Evolutionary conservation across 768 basidiomycete species (phyloP), one percentile per base, ranked within the genome.

Genomic region (Boletus edulis): DNA sequence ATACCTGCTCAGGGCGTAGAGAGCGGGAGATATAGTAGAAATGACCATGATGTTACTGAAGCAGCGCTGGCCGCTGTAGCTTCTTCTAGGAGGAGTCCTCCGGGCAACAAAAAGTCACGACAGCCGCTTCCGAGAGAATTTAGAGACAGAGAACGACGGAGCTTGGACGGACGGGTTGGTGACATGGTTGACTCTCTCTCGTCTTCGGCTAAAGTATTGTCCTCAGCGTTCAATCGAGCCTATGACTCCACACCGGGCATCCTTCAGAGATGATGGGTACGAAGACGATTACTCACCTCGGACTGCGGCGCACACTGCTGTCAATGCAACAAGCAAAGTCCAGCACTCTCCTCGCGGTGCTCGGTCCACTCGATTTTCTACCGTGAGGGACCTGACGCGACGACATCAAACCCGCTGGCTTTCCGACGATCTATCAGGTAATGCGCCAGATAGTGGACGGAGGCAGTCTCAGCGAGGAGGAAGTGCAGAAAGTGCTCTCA

Each of bases 401-500:
- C 73, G 74, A 52, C 78, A 82, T 58, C 82, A 81, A 61, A 74
- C 78, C 15, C 71, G 81, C 41, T 83, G 81, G 81, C 62, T 77
- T 32, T 81, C 80, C 17, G 82, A 80, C 54, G 82, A 84, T 62
- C 41, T 78, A 3, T 58, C 64, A 13, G 62, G 67, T 0, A 65
- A 66, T 20, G 51, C 56, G 6, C 66, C 53, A 0, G 64, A 66
- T 15, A 27, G 48, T 29, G 86, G 84, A 29, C 72, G 81, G 27
- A 72, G 79, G 41, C 88, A 88, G 64, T 76, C 76, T 31, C 66
- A 79, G 15, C 75, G 89, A 35, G 80, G 79, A 0, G 89, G 89
- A 5, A 89, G 86, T 65, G 85, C 83, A 3, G 90, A 91, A 71
- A 87, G 81, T 64, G 75, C 83, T 9, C 66, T 87, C 27, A 72